Evolutionary conservation across 192 early-diverging fungal genomes (phyloP).

Genomic region (Glomus cerebriforme): DNA sequence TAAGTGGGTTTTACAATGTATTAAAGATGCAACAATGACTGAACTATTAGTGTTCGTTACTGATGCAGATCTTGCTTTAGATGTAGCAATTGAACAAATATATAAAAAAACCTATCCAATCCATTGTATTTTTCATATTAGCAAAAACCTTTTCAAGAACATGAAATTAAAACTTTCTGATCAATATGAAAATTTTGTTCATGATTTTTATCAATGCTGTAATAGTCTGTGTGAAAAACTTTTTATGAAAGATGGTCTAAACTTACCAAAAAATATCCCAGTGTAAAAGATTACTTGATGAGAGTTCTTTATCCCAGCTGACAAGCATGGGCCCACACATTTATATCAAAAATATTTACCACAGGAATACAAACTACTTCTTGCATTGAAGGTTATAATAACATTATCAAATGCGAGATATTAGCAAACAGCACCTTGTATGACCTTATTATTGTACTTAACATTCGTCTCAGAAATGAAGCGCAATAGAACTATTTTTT

Average conservation of each 20-base stretch:
- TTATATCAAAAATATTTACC: background rate
- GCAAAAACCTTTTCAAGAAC: background rate
- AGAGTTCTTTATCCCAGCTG: slow-evolving; percentile 5
- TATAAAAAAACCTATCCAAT: background rate
- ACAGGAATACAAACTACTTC: slow-evolving; percentile 6
- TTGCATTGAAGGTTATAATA: background rate
- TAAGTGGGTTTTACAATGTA: too few species aligned
- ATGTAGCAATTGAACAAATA: background rate
- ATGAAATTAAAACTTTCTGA: background rate
- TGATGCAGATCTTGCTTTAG: too few species aligned
- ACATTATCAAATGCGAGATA: background rate
- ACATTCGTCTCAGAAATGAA: background rate
- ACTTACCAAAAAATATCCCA: background rate
- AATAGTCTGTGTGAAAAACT: too few species aligned
- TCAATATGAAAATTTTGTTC: background rate
- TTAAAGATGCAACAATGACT: too few species aligned
- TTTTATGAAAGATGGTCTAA: background rate
- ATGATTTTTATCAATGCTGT: background rate
- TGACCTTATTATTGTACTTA: background rate
- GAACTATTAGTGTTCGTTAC: too few species aligned
- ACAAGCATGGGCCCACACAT: background rate
- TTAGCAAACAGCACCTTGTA: background rate
- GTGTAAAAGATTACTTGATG: background rate
- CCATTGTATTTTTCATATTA: slow-evolving; percentile 12
- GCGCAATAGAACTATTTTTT: background rate